Evolutionary conservation across 2,329 filamentous ascomycete genomes (phyloP).

Genomic region (Aspergillus fischeri): DNA sequence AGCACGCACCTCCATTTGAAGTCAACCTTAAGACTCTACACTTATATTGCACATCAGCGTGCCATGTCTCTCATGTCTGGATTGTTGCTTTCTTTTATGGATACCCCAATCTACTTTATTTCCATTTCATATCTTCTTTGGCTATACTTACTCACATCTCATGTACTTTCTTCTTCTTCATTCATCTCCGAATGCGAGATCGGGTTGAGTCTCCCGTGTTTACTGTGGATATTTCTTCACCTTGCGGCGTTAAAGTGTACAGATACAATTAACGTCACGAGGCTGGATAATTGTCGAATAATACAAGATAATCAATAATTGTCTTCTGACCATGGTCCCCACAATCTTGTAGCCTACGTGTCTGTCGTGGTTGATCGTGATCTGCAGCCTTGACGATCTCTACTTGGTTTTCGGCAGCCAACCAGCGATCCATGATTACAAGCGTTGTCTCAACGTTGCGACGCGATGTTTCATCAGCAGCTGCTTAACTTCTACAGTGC

Average conservation of each 20-base stretch:
- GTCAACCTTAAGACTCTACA: no score
- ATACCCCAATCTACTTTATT: slow-evolving; percentile 6
- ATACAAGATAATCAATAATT: background rate
- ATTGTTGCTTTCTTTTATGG: slow-evolving; percentile 5
- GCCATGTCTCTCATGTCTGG: slow-evolving; percentile 2
- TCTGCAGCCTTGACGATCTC: no score
- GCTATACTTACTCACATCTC: background rate
- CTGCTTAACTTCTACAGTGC: background rate
- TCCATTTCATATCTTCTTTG: slow-evolving; percentile 8
- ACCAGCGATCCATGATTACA: background rate
- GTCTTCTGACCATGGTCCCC: no score
- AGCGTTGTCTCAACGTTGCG: background rate
- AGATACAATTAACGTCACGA: background rate
- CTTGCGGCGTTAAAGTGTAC: background rate
- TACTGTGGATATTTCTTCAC: background rate
- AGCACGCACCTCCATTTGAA: background rate
- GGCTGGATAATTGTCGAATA: background rate
- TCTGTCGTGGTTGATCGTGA: no score
- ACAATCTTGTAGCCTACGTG: no score
- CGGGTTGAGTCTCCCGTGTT: background rate
- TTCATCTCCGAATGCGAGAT: background rate
- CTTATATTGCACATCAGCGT: background rate
- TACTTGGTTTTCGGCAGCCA: background rate
- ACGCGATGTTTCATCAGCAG: background rate
- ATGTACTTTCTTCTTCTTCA: background rate